Evolutionary conservation across 768 basidiomycete species (phyloP).

Genomic region (Porpolomopsis calyptriformis): DNA sequence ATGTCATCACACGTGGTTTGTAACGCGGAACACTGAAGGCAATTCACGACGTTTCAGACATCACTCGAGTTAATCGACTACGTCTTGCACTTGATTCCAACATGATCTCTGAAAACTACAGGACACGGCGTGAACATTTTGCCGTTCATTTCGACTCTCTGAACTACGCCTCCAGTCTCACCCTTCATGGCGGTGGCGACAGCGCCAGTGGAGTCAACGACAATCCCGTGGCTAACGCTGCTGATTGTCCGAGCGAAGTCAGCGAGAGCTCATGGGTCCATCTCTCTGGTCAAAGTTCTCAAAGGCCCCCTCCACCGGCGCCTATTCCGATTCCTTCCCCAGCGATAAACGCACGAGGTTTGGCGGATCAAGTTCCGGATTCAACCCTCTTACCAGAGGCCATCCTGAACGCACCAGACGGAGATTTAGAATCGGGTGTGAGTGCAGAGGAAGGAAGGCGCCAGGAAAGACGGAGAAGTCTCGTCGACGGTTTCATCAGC

Average conservation of each 20-base stretch:
- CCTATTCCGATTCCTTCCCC: constrained; percentile 4
- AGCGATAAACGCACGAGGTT: background rate
- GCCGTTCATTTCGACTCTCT: background rate
- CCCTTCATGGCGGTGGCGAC: background rate
- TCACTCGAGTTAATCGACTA: background rate
- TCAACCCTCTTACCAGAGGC: background rate
- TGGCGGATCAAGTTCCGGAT: background rate
- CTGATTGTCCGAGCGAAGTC: background rate
- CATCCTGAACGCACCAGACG: background rate
- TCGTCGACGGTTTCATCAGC: background rate
- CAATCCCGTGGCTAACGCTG: no score
- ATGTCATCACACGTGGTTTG: no score
- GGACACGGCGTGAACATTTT: background rate
- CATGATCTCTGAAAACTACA: background rate
- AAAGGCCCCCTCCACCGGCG: background rate
- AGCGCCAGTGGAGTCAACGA: no score
- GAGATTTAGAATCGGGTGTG: background rate
- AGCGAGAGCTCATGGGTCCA: background rate
- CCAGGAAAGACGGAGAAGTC: background rate
- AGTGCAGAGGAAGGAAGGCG: background rate
- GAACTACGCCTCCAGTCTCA: background rate
- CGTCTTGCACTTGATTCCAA: background rate
- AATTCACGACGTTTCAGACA: no score
- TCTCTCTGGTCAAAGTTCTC: background rate
- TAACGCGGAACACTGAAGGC: no score